Conservation (phyloP, 345 rosid genomes). For the Brassica cretica region DNA sequence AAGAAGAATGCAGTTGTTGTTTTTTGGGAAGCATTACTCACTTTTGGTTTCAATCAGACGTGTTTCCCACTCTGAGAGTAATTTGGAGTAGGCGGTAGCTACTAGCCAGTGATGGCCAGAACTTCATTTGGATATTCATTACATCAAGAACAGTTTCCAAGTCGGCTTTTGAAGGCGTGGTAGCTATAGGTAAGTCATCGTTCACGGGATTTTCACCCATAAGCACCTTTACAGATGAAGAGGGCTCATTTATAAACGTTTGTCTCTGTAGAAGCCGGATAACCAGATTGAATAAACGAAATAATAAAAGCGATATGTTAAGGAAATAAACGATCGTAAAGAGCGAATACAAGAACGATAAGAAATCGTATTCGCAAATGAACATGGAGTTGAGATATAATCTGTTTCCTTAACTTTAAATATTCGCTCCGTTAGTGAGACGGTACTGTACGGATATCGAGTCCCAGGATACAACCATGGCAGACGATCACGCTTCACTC, state of each 20-base stretch:
- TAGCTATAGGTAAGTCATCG: slow-evolving; percentile 39
- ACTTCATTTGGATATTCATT: slow-evolving; percentile 70
- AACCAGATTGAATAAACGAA: too few relatives aligned
- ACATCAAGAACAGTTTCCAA: slow-evolving; percentile 76
- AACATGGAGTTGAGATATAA: too few relatives aligned
- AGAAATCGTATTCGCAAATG: too few relatives aligned
- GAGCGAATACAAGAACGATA: too few relatives aligned
- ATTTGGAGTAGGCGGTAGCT: slow-evolving; percentile 38
- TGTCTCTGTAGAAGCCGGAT: neutral
- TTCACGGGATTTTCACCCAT: slow-evolving; percentile 66
- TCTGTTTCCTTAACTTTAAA: too few relatives aligned
- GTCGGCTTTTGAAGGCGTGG: slow-evolving; percentile 66
- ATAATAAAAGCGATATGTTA: too few relatives aligned
- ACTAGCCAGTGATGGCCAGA: slow-evolving; percentile 61
- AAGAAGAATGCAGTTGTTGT: too few relatives aligned
- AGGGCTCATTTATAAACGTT: neutral
- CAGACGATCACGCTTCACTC: too few relatives aligned
- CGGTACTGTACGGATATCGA: too few relatives aligned
- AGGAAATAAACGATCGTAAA: too few relatives aligned
- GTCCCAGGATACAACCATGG: too few relatives aligned
- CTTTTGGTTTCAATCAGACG: slow-evolving; percentile 48
- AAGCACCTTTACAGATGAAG: slow-evolving; percentile 53
- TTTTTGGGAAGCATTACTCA: slow-evolving; percentile 43
- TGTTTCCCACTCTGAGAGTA: slow-evolving; percentile 63
- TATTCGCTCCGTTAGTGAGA: too few relatives aligned